phyloP scores from a whole-genome alignment of 345 rosid species.

The Murraya koenigii region DNA sequence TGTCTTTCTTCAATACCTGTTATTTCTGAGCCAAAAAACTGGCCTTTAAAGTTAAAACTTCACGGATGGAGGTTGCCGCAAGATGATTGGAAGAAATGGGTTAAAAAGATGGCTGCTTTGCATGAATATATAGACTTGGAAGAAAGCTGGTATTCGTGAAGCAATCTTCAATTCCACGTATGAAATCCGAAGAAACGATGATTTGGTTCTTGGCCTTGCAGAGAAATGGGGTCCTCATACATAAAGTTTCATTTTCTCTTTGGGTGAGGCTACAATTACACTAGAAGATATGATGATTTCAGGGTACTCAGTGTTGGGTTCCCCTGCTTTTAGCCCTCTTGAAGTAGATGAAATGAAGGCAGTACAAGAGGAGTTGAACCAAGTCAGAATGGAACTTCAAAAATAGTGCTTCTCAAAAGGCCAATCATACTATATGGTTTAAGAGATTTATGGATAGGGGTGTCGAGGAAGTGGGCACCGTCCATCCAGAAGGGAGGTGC shows the following conservation, averaged over 20 bases:
- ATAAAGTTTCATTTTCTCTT: conserved; percentile 45
- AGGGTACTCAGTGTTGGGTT: conserved; percentile 45
- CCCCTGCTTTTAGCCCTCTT: conserved; percentile 29
- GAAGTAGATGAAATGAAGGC: conserved; percentile 22
- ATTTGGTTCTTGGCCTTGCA: conserved; percentile 33
- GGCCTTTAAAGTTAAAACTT: conserved; percentile 27
- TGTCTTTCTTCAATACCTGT: conserved; percentile 10
- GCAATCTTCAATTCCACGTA: conserved; percentile 45
- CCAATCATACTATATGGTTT: conserved; percentile 1
- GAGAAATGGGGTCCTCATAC: conserved; percentile 49
- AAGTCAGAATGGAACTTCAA: not conserved
- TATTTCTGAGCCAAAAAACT: conserved; percentile 14
- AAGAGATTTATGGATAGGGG: conserved; percentile 23
- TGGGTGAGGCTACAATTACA: conserved; percentile 62
- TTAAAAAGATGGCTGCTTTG: conserved; percentile 26
- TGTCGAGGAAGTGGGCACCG: too few relatives aligned
- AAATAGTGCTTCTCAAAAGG: not conserved
- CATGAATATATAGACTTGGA: conserved; percentile 37
- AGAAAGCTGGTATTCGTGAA: conserved; percentile 38
- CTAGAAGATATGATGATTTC: conserved; percentile 44
- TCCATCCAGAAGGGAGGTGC: too few relatives aligned
- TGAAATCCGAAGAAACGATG: conserved; percentile 20
- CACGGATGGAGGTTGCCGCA: conserved; percentile 33
- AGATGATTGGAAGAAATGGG: conserved; percentile 41
- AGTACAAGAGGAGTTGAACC: conserved; percentile 10